phyloP scores from a whole-genome alignment of 2,329 filamentous ascomycete species.

The Aspergillus terreus region DNA sequence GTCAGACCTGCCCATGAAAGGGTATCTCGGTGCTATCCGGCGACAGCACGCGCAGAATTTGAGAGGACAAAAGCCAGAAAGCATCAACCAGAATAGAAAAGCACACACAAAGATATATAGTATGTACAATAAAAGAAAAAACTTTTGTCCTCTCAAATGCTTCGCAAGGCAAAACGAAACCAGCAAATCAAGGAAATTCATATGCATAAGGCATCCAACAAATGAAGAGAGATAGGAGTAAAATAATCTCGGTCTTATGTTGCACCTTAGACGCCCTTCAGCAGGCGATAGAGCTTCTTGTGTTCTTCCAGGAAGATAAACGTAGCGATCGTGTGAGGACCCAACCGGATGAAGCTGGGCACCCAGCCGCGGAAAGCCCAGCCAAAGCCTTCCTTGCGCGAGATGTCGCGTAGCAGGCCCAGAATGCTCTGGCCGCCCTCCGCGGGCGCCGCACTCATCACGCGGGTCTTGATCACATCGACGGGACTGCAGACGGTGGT shows the following conservation, averaged over 20 bases:
- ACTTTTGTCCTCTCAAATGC: conserved; percentile 11
- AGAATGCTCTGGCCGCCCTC: conserved; percentile 44
- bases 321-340: conserved; percentile 63
- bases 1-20: background rate
- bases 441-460: conserved; percentile 55
- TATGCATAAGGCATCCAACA: conserved; percentile 9
- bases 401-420: conserved; percentile 51
- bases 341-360: conserved; percentile 63
- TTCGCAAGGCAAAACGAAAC: conserved; percentile 13
- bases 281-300: conserved; percentile 57
- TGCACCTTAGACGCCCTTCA: conserved; percentile 44
- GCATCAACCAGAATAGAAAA: background rate
- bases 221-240: background rate
- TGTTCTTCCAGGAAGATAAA: conserved; percentile 66
- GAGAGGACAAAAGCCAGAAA: conserved; percentile 2
- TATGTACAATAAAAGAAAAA: conserved; percentile 10
- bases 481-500: conserved; percentile 66
- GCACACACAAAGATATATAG: conserved; percentile 2
- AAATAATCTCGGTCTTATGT: conserved; percentile 45
- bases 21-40: conserved; percentile 9
- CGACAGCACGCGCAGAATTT: conserved; percentile 7
- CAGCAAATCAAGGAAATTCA: conserved; percentile 7
- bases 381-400: conserved; percentile 53
- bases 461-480: conserved; percentile 63
- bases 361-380: conserved; percentile 68